Percentiles rank a stretch among this genome's conserved stretches.
phyloP scores from a whole-genome alignment of 331 rosid species.

The Rhamnella rubrinervis region DNA sequence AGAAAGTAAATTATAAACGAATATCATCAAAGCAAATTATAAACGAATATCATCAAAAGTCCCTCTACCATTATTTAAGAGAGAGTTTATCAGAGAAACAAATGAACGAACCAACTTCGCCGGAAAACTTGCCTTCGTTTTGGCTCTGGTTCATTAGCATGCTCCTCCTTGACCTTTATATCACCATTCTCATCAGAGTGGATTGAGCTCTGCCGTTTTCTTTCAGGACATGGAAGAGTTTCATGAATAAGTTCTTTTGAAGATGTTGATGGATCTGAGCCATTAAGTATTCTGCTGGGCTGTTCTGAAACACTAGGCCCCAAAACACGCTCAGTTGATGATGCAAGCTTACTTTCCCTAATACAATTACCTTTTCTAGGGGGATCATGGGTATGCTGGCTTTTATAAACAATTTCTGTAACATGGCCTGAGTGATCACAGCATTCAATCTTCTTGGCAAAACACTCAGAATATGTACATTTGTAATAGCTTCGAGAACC shows the following conservation, averaged over 20 bases:
- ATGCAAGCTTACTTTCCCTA: constrained; percentile 50
- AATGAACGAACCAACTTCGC: constrained; percentile 10
- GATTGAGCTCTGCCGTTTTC: constrained; percentile 44
- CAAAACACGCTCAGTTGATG: constrained; percentile 44
- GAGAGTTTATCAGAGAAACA: neutral
- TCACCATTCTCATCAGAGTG: constrained; percentile 50
- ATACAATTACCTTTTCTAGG: constrained; percentile 52
- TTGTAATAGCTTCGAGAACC: constrained; percentile 94
- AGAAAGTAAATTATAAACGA: constrained; percentile 24
- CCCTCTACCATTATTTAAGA: constrained; percentile 14
- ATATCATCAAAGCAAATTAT: constrained; percentile 16
- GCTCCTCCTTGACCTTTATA: constrained; percentile 57
- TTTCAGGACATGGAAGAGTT: constrained; percentile 40
- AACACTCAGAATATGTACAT: constrained; percentile 76
- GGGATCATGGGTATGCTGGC: constrained; percentile 84
- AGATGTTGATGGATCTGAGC: constrained; percentile 54
- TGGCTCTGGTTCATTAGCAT: constrained; percentile 46
- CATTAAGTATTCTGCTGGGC: constrained; percentile 34
- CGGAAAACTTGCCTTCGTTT: constrained; percentile 65
- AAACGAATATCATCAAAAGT: constrained; percentile 9
- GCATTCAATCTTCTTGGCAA: constrained; percentile 86
- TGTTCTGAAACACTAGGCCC: constrained; percentile 37
- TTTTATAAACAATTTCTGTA: constrained; percentile 71
- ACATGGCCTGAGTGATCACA: constrained; percentile 64
- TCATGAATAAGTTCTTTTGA: constrained; percentile 54